Base-by-base conservation (phyloP, 2,329 filamentous ascomycete species). In the Trichoderma gracile region DNA sequence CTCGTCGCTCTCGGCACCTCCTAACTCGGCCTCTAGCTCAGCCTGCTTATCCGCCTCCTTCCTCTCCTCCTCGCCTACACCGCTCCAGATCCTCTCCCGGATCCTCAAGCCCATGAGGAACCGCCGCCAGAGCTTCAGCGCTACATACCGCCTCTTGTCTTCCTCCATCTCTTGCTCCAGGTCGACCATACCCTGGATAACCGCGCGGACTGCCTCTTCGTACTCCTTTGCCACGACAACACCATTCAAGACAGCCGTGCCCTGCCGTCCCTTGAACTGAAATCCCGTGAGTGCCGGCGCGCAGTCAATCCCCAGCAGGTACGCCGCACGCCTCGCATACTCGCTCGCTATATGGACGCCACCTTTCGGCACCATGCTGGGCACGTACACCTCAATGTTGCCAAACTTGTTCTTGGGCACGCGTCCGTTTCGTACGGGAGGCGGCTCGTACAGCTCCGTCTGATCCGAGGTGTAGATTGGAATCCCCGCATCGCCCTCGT, bases 401-500 rank as follows among this genome's bases (percentile, higher is more conserved):
- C 93, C 93, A 75, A 92, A 99, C 19, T 89, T 88, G 73, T 99
- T 99, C 77, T 92, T 94, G 0, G 95, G 94, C 1, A 98, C 84
- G 14, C 82, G 81, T 0, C 93, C 93, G 58, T 87, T 78, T 3
- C 90, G 80, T 1, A 98, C 88, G 0, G 92, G 89, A 1, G 92
- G 90, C 0, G 94, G 86, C 14, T 85, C 77, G 75, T 96, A 98
- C 0, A 88, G 66, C 15, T 89, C 84, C 0, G 94, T 92, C 72
- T 92, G 87, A 9, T 86, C 82, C 19, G 81, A 73, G 0, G 81
- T 86, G 71, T 85, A 90, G 1, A 89, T 76, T 1, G 87, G 86
- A 1, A 80, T 85, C 2, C 83, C 84, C 1, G 73, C 72, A 53
- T 75, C 72, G 17, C 70, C 75, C 0, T 72, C 72, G 12, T 74